These are phyloP conservation scores for Jaminaea rosea DNA, from an alignment of 1,284 basidiomycete genomes.

Conservation along the genomic window DNA sequence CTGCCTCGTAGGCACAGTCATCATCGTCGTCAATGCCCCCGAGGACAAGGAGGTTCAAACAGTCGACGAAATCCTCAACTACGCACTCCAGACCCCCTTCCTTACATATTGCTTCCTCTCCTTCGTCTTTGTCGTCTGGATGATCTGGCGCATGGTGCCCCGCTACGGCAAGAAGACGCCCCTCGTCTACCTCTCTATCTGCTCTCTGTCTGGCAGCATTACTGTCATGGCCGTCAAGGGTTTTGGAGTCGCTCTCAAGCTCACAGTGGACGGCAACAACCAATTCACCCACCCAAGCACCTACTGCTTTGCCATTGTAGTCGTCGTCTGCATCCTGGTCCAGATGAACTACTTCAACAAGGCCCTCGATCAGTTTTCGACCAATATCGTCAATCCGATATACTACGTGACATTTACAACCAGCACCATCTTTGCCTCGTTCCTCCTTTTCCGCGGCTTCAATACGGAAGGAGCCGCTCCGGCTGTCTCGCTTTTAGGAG, in stretches of 20 bases:
- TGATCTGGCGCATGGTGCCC: constrained; percentile 80
- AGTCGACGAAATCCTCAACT: constrained; percentile 84
- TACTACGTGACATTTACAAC: constrained; percentile 99
- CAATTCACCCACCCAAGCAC: constrained; percentile 91
- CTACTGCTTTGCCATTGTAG: constrained; percentile 81
- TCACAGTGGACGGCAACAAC: constrained; percentile 87
- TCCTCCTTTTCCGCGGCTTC: constrained; percentile 93
- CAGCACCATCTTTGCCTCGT: constrained; percentile 83
- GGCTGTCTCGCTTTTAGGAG: constrained; percentile 42
- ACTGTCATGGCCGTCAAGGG: constrained; percentile 93
- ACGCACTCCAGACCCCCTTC: constrained; percentile 69
- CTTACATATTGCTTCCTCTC: constrained; percentile 81
- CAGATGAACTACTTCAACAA: constrained; percentile 99
- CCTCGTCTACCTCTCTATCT: constrained; percentile 86
- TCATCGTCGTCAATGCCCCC: constrained; percentile 93
- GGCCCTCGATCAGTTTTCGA: constrained; percentile 90
- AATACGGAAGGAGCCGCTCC: constrained; percentile 71
- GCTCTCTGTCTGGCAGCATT: constrained; percentile 71
- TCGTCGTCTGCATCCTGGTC: constrained; percentile 75
- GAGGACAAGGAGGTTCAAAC: constrained; percentile 89
- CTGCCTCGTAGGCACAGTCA: constrained; percentile 79
- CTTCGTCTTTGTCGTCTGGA: constrained; percentile 64
- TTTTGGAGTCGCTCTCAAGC: constrained; percentile 89
- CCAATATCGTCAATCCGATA: constrained; percentile 96
- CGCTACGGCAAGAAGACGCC: constrained; percentile 79